Evolutionary conservation across 2,329 filamentous ascomycete species (phyloP), one percentile per base, ranked within the genome.

Genomic region (Paracoccidioides lutzii): DNA sequence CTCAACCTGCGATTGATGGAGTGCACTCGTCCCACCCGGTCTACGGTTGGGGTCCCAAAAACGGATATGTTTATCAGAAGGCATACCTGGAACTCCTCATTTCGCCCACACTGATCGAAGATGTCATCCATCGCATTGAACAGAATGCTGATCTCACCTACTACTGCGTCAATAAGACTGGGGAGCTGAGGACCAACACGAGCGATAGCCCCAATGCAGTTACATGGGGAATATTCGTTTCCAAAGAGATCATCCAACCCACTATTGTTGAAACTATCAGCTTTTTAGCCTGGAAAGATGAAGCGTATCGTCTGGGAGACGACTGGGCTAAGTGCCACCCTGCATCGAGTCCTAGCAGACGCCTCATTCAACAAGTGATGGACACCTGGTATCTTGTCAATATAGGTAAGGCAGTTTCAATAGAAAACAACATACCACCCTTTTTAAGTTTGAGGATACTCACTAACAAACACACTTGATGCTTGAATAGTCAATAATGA

Each of bases 191-290:
- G 70, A 93, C 89, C 33, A 97, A 98, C 66, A 84, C 89, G 1
- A 83, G 84, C 7, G 81, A 83, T 28, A 88, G 89, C 5, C 93
- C 93, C 41, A 98, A 98, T 65, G 93, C 93, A n/a, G 88, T 98
- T 52, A 98, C 93, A 1, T 98, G 93, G 93, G 93, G 93, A 72
- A 94, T 98, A 38, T 98, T 97, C 76, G 91, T 93, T 0, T 93
- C 93, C 57, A 95, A 97, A 71, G 93, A 98, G 72, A 96, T 98
- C 67, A 90, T 98, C n/a, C 93, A 98, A 71, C 93, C 93, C 12
- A 98, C 93, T n/a, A 96, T 98, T 65, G 93, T 98, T 53, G 93
- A 98, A 75, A 94, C 88, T 15, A 85, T 98, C 69, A 95, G 88
- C 69, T 98, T 98, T 80, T 77, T 98, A 54, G 93, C 93, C 2